Conservation (phyloP, 305 asterid genomes). For the Fraxinus angustifolia region DNA sequence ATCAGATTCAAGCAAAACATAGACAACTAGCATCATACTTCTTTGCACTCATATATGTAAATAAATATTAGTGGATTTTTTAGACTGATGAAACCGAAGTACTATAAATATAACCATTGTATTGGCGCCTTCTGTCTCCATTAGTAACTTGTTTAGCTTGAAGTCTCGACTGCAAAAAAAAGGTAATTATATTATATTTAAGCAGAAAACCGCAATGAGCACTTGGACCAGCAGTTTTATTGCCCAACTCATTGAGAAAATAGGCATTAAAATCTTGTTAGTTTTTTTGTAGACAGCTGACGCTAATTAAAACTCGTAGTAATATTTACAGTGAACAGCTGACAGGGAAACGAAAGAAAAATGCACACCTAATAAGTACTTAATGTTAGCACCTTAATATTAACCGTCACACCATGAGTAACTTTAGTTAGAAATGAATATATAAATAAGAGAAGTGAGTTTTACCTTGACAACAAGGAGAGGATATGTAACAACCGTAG, state of each 20-base stretch:
- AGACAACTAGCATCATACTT: background rate
- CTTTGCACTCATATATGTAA: background rate
- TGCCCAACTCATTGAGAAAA: background rate
- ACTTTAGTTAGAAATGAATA: background rate
- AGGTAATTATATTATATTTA: background rate
- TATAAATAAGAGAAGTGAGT: background rate
- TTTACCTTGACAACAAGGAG: slow-evolving; percentile 89
- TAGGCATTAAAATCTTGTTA: background rate
- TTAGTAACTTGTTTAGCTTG: slow-evolving; percentile 74
- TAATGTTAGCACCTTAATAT: background rate
- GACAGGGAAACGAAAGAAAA: background rate
- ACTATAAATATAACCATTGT: slow-evolving; percentile 52
- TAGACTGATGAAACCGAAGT: background rate
- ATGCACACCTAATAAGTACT: background rate
- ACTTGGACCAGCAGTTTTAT: background rate
- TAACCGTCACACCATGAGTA: background rate
- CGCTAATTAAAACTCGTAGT: background rate
- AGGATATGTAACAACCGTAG: slow-evolving; percentile 90
- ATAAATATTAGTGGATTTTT: background rate
- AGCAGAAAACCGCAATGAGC: slow-evolving; percentile 5
- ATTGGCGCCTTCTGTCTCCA: slow-evolving; percentile 73
- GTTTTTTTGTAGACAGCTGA: background rate
- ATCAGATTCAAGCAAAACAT: background rate
- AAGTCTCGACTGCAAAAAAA: slow-evolving; percentile 76
- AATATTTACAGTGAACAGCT: background rate